A percentile compares a stretch with the other conserved stretches of the same genome.
phyloP scores from a whole-genome alignment of 140 eudicot species.

The Flaveria floridana region DNA sequence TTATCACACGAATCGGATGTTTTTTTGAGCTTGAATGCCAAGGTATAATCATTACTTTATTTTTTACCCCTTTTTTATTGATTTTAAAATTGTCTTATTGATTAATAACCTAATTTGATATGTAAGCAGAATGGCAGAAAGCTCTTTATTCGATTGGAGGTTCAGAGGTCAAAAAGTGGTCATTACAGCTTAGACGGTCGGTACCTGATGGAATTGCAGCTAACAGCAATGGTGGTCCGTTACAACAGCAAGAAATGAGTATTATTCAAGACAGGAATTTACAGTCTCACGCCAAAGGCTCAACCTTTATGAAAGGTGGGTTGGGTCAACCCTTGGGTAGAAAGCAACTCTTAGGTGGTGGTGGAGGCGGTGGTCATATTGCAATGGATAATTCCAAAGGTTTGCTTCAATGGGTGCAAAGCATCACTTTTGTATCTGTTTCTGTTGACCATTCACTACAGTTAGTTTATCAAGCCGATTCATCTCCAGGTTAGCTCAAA shows the following conservation, averaged over 20 bases:
- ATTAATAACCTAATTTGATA: conserved; percentile 5
- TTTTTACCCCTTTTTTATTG: background rate
- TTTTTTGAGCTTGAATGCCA: conserved; percentile 97
- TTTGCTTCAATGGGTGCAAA: conserved; percentile 93
- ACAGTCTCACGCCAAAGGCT: conserved; percentile 61
- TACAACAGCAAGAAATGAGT: conserved; percentile 84
- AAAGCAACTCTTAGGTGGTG: conserved; percentile 60
- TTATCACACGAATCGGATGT: conserved; percentile 83
- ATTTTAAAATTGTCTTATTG: background rate
- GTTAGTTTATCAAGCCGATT: conserved; percentile 79
- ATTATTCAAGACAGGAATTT: conserved; percentile 66
- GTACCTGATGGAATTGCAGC: conserved; percentile 83
- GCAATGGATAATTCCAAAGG: conserved; percentile 79
- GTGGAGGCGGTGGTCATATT: conserved; percentile 66
- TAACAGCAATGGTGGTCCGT: conserved; percentile 69
- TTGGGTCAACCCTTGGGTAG: conserved; percentile 69
- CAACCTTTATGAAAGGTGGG: conserved; percentile 74
- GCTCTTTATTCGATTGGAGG: conserved; percentile 91
- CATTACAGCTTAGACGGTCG: conserved; percentile 85
- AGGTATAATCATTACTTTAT: conserved; percentile 42
- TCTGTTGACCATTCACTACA: conserved; percentile 85
- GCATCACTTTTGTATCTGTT: conserved; percentile 81
- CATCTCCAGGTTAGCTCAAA: conserved; percentile 60
- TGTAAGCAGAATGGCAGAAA: conserved; percentile 93
- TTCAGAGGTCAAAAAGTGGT: conserved; percentile 93